phyloP scores from a whole-genome alignment of 2,329 filamentous ascomycete species.

The Verticillium alfalfae region DNA sequence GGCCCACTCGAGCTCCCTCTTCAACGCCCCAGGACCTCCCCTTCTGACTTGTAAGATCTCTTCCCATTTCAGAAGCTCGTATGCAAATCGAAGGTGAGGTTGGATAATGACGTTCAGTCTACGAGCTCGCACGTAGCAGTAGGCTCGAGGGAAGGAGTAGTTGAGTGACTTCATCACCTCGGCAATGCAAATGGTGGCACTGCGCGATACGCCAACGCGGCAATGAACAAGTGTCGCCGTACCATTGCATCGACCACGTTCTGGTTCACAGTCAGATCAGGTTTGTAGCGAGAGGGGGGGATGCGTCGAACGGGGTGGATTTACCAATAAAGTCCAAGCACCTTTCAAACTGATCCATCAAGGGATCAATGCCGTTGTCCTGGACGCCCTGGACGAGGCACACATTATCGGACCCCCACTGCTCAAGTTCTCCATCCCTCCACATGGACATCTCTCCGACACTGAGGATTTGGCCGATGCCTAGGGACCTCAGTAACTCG shows the following conservation, averaged over 20 bases:
- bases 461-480: constrained; percentile 82
- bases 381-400: constrained; percentile 82
- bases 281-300: background rate
- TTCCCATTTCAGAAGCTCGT: constrained; percentile 95
- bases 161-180: constrained; percentile 84
- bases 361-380: constrained; percentile 91
- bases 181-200: constrained; percentile 97
- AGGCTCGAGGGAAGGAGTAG: constrained; percentile 84
- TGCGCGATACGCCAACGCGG: constrained; percentile 89
- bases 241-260: constrained; percentile 68
- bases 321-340: constrained; percentile 90
- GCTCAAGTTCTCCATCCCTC: constrained; percentile 62
- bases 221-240: constrained; percentile 92
- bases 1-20: constrained; percentile 85
- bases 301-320: constrained; percentile 24
- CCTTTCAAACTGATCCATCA: constrained; percentile 77
- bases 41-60: constrained; percentile 59
- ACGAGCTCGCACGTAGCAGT: constrained; percentile 91
- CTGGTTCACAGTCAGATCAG: constrained; percentile 37
- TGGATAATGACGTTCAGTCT: constrained; percentile 97
- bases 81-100: constrained; percentile 88
- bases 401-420: constrained; percentile 74
- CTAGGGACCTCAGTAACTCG: constrained; percentile 69
- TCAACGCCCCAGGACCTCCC: constrained; percentile 33
- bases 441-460: constrained; percentile 86